Percentiles rank a stretch among this genome's conserved stretches.
These are phyloP conservation scores for Diaporthe sp. DNA, from an alignment of 2,329 filamentous ascomycete genomes.

Conservation along the genomic window DNA sequence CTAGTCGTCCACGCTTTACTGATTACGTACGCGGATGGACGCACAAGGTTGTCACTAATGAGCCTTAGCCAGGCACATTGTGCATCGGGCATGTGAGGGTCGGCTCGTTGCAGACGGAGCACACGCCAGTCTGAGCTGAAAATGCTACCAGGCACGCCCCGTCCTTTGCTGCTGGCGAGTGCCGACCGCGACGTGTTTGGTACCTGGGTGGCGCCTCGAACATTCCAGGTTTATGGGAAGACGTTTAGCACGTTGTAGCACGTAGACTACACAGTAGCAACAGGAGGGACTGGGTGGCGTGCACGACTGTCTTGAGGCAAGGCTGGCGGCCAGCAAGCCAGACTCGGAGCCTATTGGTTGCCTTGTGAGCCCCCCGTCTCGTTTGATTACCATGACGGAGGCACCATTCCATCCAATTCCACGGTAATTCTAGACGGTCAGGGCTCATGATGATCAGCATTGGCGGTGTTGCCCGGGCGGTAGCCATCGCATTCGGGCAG, in stretches of 20 bases:
- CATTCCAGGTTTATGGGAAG: background rate
- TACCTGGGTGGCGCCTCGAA: background rate
- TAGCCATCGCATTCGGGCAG: constrained; percentile 26
- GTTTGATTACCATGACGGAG: constrained; percentile 33
- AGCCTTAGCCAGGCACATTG: constrained; percentile 27
- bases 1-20: constrained; percentile 20
- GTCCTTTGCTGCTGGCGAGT: background rate
- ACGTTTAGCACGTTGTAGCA: background rate
- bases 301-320: constrained; percentile 30
- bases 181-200: background rate
- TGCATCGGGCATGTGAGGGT: constrained; percentile 19
- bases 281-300: background rate
- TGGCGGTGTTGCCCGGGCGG: constrained; percentile 24
- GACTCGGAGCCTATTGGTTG: constrained; percentile 30
- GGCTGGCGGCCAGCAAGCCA: constrained; percentile 26
- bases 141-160: constrained; percentile 11
- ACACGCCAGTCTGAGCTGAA: constrained; percentile 20
- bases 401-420: constrained; percentile 33
- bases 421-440: constrained; percentile 29
- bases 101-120: constrained; percentile 30
- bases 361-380: constrained; percentile 25
- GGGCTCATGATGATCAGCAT: constrained; percentile 31
- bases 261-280: background rate
- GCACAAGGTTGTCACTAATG: constrained; percentile 1
- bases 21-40: background rate